Conservation (phyloP, 768 basidiomycete genomes). For the Lepiota brunneoincarnata region DNA sequence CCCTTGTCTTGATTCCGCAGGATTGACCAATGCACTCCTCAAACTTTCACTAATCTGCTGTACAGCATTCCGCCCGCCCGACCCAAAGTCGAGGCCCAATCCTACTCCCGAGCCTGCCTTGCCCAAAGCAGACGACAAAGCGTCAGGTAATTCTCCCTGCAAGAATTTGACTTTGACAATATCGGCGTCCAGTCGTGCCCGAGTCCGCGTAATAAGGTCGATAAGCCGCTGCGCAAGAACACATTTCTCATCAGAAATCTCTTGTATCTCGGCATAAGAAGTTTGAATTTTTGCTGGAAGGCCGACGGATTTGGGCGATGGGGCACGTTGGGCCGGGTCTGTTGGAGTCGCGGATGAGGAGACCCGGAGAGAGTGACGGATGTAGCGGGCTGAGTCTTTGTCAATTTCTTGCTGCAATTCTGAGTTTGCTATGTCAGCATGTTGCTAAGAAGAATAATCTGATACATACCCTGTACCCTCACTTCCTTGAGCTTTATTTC, state of each 20-base stretch:
- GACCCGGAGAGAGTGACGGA: slow-evolving; percentile 41
- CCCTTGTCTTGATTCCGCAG: slow-evolving; percentile 22
- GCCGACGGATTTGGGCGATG: slow-evolving; percentile 33
- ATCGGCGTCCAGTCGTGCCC: slow-evolving; percentile 48
- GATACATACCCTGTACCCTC: slow-evolving; percentile 36
- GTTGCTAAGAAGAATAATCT: not conserved
- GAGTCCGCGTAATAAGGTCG: slow-evolving; percentile 45
- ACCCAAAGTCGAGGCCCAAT: slow-evolving; percentile 20
- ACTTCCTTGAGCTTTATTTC: slow-evolving; percentile 49
- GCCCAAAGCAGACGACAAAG: not conserved
- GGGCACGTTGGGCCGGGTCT: slow-evolving; percentile 28
- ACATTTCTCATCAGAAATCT: slow-evolving; percentile 45
- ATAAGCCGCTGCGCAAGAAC: slow-evolving; percentile 44
- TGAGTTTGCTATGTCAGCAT: slow-evolving; percentile 17
- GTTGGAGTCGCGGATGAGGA: slow-evolving; percentile 20
- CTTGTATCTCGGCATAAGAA: slow-evolving; percentile 44
- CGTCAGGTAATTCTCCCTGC: slow-evolving; percentile 44
- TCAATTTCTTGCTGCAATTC: slow-evolving; percentile 52
- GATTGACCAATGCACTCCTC: slow-evolving; percentile 36
- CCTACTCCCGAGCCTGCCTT: not conserved
- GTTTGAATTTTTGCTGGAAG: slow-evolving; percentile 43
- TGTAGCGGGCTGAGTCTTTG: slow-evolving; percentile 45
- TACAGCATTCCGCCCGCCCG: slow-evolving; percentile 30
- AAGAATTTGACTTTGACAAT: slow-evolving; percentile 43
- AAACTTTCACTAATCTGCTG: slow-evolving; percentile 42